Base-by-base conservation (phyloP, 2,329 filamentous ascomycete genomes). In the Microsporum canis region DNA sequence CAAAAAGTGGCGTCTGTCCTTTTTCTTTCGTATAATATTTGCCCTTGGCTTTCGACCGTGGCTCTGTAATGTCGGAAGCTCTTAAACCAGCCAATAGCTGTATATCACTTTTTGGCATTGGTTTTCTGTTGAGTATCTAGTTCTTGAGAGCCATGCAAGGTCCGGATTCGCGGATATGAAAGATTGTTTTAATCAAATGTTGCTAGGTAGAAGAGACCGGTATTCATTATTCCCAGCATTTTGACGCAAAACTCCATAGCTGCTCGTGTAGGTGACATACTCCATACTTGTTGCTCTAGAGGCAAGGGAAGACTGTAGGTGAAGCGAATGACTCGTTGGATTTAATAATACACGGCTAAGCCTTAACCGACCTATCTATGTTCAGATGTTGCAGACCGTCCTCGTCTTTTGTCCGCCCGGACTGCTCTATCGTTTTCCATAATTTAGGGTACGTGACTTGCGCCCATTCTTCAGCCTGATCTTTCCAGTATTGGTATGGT, bases 381-480 rank as follows among this genome's bases (percentile, higher is more conserved):
- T 63, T 62, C 38, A 63, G 65, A 23, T 31, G 47, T 43, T 58
- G 63, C 12, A 62, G 14, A 14, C 64, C 61, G 34, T 64, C 57
- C 34, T 65, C 62, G 36, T 65, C 58, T 43, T 45, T 49, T 27
- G 60, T 51, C 43, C 39, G 34, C n/a, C 63, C 61, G 8, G 36
- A 43, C 29, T 77, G 78, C 66, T 83, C 80, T 63, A 95, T 71
- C 66, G 86, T 79, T 8, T 75, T 76, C 91, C 90, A 96, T 4
- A 82, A 75, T 7, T 82, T 78, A 0, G 88, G 84, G 71, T 89
- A 90, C 49, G 81, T 79, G 57, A 81, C 73, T 66, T 81, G 81
- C 1, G 87, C 87, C 90, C 90, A 96, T 14, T 80, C 76, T 70
- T 91, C 85, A 61, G 95, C 86, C 41, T 84, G 77, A 3, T 80